Conservation (phyloP, 2,329 filamentous ascomycete species). For the Aspergillus pseudoterreus region DNA sequence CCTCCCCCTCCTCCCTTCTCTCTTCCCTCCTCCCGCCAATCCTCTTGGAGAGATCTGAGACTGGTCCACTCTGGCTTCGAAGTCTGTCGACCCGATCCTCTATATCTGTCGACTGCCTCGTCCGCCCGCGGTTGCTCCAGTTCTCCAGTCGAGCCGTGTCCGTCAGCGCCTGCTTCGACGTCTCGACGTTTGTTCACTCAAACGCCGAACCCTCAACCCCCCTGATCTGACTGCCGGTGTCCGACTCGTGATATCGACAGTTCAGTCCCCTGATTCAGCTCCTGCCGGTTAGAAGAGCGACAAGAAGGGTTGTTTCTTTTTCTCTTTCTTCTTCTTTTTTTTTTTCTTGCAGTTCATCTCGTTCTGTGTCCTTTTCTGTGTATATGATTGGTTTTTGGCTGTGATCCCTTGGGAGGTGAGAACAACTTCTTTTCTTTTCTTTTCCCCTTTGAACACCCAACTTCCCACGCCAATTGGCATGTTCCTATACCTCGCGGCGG, state of each 20-base stretch:
- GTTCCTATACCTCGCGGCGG: not conserved
- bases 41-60: conserved; percentile 38
- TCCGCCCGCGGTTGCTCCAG: conserved; percentile 28
- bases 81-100: conserved; percentile 21
- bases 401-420: conserved; percentile 22
- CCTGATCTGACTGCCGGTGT: conserved; percentile 26
- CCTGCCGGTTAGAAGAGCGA: conserved; percentile 39
- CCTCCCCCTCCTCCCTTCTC: conserved; percentile 28
- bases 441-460: not conserved
- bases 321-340: conserved; percentile 19
- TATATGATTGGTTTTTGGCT: conserved; percentile 22
- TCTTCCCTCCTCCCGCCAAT: conserved; percentile 29
- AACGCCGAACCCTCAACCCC: conserved; percentile 29
- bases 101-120: conserved; percentile 24
- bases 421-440: conserved; percentile 10
- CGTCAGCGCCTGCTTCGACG: conserved; percentile 35
- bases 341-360: conserved; percentile 6
- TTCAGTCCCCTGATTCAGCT: conserved; percentile 33
- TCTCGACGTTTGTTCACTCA: conserved; percentile 40
- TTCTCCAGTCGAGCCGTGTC: conserved; percentile 39
- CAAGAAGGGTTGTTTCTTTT: conserved; percentile 26
- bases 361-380: conserved; percentile 15
- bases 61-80: conserved; percentile 28
- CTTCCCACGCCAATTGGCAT: not conserved
- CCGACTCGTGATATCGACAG: conserved; percentile 30